A percentile compares a stretch with the other conserved stretches of the same genome.
Evolutionary conservation across 1,284 basidiomycete species (phyloP).

Genomic region (Moesziomyces antarcticus): DNA sequence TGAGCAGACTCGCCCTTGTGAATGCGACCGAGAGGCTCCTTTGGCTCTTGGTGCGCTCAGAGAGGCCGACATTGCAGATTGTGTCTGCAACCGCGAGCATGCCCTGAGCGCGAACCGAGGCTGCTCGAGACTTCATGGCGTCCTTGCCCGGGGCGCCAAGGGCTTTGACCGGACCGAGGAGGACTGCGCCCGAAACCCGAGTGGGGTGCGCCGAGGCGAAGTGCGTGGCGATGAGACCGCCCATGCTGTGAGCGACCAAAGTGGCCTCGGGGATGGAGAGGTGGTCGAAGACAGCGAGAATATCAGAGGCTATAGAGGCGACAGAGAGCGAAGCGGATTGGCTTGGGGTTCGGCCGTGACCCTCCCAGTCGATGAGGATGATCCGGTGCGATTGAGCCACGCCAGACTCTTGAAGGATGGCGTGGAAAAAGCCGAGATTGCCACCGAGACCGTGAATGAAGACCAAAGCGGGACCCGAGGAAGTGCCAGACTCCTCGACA

Average conservation of each 20-base stretch:
- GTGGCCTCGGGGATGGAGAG: not conserved
- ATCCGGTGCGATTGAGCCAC: conserved; percentile 3
- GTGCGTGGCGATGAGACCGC: conserved; percentile 2
- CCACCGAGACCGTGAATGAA: conserved; percentile 8
- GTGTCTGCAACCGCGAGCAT: conserved; percentile 10
- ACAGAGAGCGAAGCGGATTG: not conserved
- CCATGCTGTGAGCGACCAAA: conserved; percentile 7
- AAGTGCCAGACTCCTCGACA: conserved; percentile 1
- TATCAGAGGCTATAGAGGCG: not conserved
- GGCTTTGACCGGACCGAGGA: conserved; percentile 7
- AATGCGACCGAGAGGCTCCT: conserved; percentile 2
- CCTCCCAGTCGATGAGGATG: conserved; percentile 9
- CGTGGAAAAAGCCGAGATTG: conserved; percentile 5
- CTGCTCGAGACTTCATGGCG: conserved; percentile 3
- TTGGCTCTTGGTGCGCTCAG: conserved; percentile 1
- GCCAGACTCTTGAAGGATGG: conserved; percentile 2
- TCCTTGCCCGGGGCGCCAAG: conserved; percentile 2
- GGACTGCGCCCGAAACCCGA: not conserved
- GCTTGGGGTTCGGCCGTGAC: conserved; percentile 1
- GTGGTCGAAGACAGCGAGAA: not conserved
- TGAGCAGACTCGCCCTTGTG: not conserved
- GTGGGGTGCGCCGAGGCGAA: not conserved
- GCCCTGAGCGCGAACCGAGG: not conserved
- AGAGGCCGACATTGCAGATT: conserved; percentile 9
- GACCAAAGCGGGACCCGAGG: conserved; percentile 2